Percentiles rank a stretch among this genome's conserved stretches.
phyloP scores from a whole-genome alignment of 331 rosid species.

The Saraca asoca region DNA sequence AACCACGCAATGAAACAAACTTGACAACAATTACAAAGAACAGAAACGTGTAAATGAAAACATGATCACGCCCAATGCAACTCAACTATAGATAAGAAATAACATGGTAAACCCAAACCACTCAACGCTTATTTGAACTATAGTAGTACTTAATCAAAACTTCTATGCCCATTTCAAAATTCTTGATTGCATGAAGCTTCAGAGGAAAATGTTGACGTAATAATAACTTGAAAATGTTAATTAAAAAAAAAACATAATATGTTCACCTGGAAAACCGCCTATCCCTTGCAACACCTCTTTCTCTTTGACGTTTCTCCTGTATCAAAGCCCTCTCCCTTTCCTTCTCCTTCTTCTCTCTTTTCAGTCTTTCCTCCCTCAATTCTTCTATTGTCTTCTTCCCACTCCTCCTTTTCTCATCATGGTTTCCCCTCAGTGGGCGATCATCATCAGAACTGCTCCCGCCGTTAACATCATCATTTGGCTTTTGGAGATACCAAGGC shows the following conservation, averaged over 20 bases:
- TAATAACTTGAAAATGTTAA: background rate
- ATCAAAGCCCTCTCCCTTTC: conserved; percentile 69
- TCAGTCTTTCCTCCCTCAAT: conserved; percentile 77
- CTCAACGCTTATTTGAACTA: no score
- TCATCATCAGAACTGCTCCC: conserved; percentile 32
- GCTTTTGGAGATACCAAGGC: conserved; percentile 86
- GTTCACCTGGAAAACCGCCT: conserved; percentile 53
- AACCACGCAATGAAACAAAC: no score
- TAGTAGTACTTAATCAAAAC: no score
- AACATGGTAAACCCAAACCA: no score
- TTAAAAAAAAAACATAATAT: background rate
- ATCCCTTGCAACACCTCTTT: conserved; percentile 33
- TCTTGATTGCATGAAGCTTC: no score
- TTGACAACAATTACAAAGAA: no score
- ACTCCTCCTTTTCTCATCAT: conserved; percentile 49
- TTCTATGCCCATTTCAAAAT: no score
- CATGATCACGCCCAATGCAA: no score
- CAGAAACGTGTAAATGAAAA: no score
- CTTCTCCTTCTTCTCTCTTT: conserved; percentile 79
- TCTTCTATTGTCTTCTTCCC: conserved; percentile 78
- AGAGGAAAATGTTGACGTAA: background rate
- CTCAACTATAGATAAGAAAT: no score
- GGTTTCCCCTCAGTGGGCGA: conserved; percentile 20
- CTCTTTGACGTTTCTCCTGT: conserved; percentile 40
- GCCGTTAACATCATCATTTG: conserved; percentile 32